Conservation (phyloP, 73 alveolate species). For the Blepharisma stoltei region DNA sequence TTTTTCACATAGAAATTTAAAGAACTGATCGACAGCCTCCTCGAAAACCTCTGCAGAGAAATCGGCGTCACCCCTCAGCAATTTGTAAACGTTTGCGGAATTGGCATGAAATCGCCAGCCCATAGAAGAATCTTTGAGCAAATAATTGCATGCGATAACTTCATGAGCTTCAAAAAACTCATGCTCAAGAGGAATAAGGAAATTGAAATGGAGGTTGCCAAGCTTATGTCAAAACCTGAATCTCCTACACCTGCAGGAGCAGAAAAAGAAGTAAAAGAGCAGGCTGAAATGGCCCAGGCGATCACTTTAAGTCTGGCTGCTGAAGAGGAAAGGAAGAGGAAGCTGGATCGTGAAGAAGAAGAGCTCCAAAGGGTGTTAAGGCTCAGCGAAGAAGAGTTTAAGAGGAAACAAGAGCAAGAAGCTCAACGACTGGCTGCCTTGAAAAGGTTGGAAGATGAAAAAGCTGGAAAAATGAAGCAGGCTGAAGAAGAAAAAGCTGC, state of each 20-base stretch:
- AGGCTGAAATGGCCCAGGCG: conserved; percentile 36
- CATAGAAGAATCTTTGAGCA: conserved; percentile 50
- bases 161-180: conserved; percentile 65
- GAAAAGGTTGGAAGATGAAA: not conserved
- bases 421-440: not conserved
- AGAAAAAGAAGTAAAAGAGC: conserved; percentile 15
- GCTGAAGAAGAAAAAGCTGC: not conserved
- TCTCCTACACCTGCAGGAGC: conserved; percentile 26
- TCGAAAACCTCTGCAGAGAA: conserved; percentile 67
- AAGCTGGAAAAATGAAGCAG: not conserved
- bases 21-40: conserved; percentile 72
- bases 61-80: conserved; percentile 74
- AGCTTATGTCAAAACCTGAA: conserved; percentile 36
- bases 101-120: conserved; percentile 34
- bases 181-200: conserved; percentile 80
- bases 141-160: conserved; percentile 50
- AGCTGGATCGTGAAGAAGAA: conserved; percentile 42
- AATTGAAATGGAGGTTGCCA: conserved; percentile 64
- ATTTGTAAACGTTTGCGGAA: conserved; percentile 51
- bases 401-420: conserved; percentile 10
- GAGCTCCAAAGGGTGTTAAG: conserved; percentile 37
- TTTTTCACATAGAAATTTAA: conserved; percentile 53
- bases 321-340: conserved; percentile 38
- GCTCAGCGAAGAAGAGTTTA: conserved; percentile 30
- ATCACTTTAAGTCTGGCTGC: conserved; percentile 29